Percentiles rank a stretch among this genome's conserved stretches.
Conservation (phyloP, 2,329 filamentous ascomycete species). For the Colletotrichum neosansevieriae region DNA sequence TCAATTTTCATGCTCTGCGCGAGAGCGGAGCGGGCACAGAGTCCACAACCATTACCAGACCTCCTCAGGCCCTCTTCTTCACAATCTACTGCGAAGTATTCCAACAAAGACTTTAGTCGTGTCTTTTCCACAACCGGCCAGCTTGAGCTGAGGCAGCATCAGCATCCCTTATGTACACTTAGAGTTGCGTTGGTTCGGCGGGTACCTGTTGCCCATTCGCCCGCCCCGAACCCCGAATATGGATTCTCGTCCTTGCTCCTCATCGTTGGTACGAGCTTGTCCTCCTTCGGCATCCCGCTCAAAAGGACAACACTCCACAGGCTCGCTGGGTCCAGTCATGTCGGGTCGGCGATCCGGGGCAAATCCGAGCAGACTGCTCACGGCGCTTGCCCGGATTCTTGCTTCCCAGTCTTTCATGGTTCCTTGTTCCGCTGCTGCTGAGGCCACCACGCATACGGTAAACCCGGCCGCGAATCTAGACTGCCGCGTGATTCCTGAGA, state of each 20-base stretch:
- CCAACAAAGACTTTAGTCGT: slow-evolving; percentile 11
- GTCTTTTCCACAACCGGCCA: neutral
- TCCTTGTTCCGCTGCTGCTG: neutral
- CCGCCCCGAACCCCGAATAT: neutral
- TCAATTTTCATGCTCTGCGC: neutral
- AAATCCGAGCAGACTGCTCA: slow-evolving; percentile 33
- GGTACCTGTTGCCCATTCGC: slow-evolving; percentile 11
- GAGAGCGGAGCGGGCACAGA: slow-evolving; percentile 8
- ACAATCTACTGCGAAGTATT: too few relatives aligned
- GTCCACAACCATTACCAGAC: neutral
- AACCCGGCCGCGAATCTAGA: neutral
- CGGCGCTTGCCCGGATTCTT: neutral
- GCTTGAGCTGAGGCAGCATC: neutral
- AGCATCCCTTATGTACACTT: slow-evolving; percentile 26
- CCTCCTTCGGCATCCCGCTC: slow-evolving; percentile 6
- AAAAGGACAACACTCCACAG: neutral
- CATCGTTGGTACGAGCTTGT: slow-evolving; percentile 27
- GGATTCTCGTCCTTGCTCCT: neutral
- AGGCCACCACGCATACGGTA: neutral
- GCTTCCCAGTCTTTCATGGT: neutral
- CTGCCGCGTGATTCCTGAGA: slow-evolving; percentile 19
- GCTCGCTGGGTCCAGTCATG: slow-evolving; percentile 13
- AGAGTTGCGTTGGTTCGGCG: slow-evolving; percentile 36
- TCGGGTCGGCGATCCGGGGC: slow-evolving; percentile 34
- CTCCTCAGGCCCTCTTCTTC: neutral